These are phyloP conservation scores for Litsea cubeba DNA, from an alignment of 164 flowering plant genomes.

Conservation along the genomic window DNA sequence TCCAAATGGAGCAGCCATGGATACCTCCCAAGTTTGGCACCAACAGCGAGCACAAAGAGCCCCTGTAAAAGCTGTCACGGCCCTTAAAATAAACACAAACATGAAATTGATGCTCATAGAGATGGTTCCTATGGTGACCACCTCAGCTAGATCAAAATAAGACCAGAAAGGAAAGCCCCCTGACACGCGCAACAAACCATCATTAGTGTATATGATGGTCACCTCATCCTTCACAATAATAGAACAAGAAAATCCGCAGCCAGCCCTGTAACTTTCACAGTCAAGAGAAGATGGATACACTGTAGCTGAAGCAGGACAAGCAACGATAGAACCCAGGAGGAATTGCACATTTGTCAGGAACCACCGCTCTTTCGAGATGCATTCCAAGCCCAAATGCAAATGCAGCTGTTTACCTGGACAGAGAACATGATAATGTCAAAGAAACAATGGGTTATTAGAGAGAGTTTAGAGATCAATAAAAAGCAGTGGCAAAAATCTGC, in stretches of 20 bases:
- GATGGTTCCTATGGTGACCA: neutral
- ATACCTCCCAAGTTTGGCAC: no score
- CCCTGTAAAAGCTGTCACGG: neutral
- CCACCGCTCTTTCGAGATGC: neutral
- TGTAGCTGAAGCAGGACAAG: conserved; percentile 29
- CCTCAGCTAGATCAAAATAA: neutral
- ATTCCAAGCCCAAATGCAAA: neutral
- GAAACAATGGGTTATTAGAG: neutral
- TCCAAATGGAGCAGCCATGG: no score
- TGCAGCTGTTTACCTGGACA: conserved; percentile 24
- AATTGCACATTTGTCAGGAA: conserved; percentile 9
- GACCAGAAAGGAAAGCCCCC: conserved; percentile 6
- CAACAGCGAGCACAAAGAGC: no score
- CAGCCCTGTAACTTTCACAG: conserved; percentile 7
- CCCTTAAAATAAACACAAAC: conserved; percentile 1
- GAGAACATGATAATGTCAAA: neutral
- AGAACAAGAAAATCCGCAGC: conserved; percentile 15
- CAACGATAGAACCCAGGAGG: conserved; percentile 23
- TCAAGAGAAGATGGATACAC: conserved; percentile 14
- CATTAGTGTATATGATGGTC: conserved; percentile 22
- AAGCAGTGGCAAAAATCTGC: conserved; percentile 8
- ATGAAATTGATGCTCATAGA: conserved; percentile 9
- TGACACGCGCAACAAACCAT: conserved; percentile 19
- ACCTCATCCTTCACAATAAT: conserved; percentile 29
- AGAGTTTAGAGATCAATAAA: neutral